A percentile compares a stretch with the other conserved stretches of the same genome.
Evolutionary conservation across 352 stramenopile species (phyloP).

Genomic region (Halophytophthora batemanensis): DNA sequence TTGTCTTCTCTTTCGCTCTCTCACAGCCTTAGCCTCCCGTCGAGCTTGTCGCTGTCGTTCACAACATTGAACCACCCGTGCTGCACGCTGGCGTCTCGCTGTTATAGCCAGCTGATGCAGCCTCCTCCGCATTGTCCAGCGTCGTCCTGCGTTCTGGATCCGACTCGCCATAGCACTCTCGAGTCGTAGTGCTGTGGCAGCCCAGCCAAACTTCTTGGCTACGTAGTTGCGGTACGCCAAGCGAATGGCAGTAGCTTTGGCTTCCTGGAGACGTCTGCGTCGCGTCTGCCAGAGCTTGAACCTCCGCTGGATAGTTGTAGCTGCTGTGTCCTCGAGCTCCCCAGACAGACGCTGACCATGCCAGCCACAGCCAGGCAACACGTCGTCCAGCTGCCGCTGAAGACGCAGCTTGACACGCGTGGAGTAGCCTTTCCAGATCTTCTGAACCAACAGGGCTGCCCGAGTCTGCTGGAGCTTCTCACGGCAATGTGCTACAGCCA

Average conservation of each 20-base stretch:
- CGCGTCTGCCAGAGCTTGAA: constrained; percentile 37
- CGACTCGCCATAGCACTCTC: constrained; percentile 37
- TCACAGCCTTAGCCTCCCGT: constrained; percentile 3
- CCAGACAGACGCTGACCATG: constrained; percentile 4
- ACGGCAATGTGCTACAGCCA: constrained; percentile 1
- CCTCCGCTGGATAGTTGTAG: constrained; percentile 32
- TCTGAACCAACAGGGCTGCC: constrained; percentile 26
- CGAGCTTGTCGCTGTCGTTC: constrained; percentile 17
- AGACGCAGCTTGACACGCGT: constrained; percentile 8
- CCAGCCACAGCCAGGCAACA: neutral
- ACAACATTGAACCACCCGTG: constrained; percentile 28
- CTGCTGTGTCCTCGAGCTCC: constrained; percentile 28
- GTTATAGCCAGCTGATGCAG: constrained; percentile 9
- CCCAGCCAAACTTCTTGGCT: constrained; percentile 67
- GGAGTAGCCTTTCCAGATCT: constrained; percentile 14
- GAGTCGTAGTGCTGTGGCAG: constrained; percentile 28
- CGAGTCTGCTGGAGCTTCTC: neutral
- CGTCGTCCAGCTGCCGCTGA: constrained; percentile 12
- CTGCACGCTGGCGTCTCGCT: constrained; percentile 18
- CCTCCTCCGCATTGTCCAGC: constrained; percentile 30
- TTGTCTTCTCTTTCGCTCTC: constrained; percentile 14
- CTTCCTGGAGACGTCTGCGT: constrained; percentile 12
- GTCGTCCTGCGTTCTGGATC: constrained; percentile 29
- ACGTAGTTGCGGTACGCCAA: constrained; percentile 57
- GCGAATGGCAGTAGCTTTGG: constrained; percentile 32